A percentile compares a stretch with the other conserved stretches of the same genome.
phyloP scores from a whole-genome alignment of 2,329 filamentous ascomycete genomes.

The Xylaria sp. region DNA sequence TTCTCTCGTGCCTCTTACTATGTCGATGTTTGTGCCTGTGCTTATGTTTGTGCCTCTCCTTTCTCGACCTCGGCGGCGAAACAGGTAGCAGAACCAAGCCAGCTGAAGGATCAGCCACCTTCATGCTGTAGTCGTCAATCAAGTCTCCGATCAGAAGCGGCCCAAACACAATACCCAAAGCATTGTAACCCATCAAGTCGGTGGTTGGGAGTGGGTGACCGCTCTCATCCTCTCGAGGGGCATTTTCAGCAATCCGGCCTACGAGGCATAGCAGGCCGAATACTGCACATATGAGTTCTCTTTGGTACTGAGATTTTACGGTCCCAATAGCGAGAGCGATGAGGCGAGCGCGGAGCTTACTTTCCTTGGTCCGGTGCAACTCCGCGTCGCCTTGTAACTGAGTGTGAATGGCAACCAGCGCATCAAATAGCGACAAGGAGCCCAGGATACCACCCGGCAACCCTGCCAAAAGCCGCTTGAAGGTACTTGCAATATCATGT shows the following conservation, averaged over 20 bases:
- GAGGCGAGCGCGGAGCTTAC: constrained; percentile 69
- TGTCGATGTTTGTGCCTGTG: constrained; percentile 45
- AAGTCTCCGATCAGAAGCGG: constrained; percentile 71
- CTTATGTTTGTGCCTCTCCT: constrained; percentile 52
- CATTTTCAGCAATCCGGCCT: constrained; percentile 66
- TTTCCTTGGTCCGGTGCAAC: constrained; percentile 63
- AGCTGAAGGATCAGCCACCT: constrained; percentile 54
- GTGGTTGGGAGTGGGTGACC: constrained; percentile 64
- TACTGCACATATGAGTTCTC: constrained; percentile 73
- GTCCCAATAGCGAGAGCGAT: constrained; percentile 72
- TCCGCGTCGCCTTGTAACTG: constrained; percentile 65
- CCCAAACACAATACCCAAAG: constrained; percentile 73
- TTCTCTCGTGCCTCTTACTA: constrained; percentile 38
- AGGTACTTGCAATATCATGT: constrained; percentile 74
- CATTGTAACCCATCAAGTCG: constrained; percentile 72
- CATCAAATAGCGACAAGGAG: constrained; percentile 69
- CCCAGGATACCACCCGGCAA: constrained; percentile 75
- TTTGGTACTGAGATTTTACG: constrained; percentile 67
- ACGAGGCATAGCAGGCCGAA: constrained; percentile 73
- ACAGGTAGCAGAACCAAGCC: constrained; percentile 58
- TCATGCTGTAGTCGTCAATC: constrained; percentile 63
- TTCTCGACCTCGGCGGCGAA: constrained; percentile 57
- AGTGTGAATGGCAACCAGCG: constrained; percentile 69
- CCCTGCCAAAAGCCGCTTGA: constrained; percentile 72
- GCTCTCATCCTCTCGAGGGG: constrained; percentile 62